phyloP scores from a whole-genome alignment of 441 rosid genomes.

The Melianthus villosus region DNA sequence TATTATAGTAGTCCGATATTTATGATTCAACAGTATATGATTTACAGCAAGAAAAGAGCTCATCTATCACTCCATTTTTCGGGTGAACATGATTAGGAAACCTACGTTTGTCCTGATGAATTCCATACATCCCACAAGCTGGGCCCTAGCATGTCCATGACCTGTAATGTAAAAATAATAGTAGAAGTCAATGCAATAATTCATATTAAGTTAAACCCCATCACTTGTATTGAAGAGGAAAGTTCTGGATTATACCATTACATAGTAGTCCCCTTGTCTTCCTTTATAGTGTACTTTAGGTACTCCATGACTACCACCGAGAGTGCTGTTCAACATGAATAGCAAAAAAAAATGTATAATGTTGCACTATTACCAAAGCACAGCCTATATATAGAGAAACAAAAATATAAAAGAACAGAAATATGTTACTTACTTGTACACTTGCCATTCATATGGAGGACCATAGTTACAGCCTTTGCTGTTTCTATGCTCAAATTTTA shows the following conservation, averaged over 20 bases:
- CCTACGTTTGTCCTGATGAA: conserved; percentile 91
- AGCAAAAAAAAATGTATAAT: neutral
- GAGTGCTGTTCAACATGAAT: conserved; percentile 36
- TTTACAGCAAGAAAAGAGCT: too few species aligned
- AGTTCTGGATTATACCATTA: conserved; percentile 51
- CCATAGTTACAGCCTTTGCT: conserved; percentile 98
- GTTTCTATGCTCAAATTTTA: conserved; percentile 89
- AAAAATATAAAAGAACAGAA: too few species aligned
- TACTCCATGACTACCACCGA: conserved; percentile 97
- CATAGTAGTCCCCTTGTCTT: conserved; percentile 86
- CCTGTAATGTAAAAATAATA: conserved; percentile 28
- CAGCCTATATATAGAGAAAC: too few species aligned
- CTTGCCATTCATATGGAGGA: conserved; percentile 98
- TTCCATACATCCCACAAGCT: conserved; percentile 99
- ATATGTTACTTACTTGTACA: conserved; percentile 57
- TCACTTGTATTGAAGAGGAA: conserved; percentile 10
- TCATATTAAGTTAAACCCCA: too few species aligned
- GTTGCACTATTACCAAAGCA: too few species aligned
- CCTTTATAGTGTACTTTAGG: conserved; percentile 93
- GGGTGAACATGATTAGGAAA: too few species aligned
- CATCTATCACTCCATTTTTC: too few species aligned
- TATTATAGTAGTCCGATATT: too few species aligned
- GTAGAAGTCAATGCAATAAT: conserved; percentile 9
- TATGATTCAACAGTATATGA: too few species aligned
- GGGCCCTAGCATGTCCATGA: conserved; percentile 97